Evolutionary conservation across 768 basidiomycete genomes (phyloP).

Genomic region (Lentinula sp.): DNA sequence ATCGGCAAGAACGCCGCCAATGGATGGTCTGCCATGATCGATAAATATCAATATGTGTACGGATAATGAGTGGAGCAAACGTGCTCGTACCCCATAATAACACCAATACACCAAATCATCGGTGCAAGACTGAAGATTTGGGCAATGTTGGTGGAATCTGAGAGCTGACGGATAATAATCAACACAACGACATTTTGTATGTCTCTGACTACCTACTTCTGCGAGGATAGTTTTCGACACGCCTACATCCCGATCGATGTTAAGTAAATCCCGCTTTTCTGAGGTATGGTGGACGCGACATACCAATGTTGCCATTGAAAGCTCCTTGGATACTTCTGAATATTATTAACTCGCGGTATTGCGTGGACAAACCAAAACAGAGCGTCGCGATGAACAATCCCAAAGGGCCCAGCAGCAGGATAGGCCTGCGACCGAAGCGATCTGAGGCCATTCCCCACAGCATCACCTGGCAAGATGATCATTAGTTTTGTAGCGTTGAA

Average conservation of each 20-base stretch:
- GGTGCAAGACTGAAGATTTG: conserved; percentile 21
- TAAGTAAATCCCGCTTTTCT: background rate
- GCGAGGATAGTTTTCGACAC: background rate
- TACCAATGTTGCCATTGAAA: conserved; percentile 27
- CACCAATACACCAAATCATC: conserved; percentile 22
- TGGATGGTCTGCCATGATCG: conserved; percentile 14
- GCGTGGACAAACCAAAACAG: conserved; percentile 23
- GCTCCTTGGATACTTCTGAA: conserved; percentile 21
- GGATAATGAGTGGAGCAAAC: background rate
- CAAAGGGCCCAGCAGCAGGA: conserved; percentile 22
- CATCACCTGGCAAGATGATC: conserved; percentile 13
- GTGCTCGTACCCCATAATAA: conserved; percentile 16
- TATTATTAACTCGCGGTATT: conserved; percentile 17
- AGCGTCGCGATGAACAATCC: conserved; percentile 21
- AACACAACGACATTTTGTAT: background rate
- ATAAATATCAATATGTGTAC: background rate
- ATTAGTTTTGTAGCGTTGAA: conserved; percentile 12
- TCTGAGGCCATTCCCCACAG: conserved; percentile 25
- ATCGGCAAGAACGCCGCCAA: conserved; percentile 25
- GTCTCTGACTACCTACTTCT: background rate
- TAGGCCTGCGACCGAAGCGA: conserved; percentile 21
- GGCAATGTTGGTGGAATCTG: conserved; percentile 20
- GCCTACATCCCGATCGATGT: background rate
- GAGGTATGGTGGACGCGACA: conserved; percentile 17
- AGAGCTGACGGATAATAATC: conserved; percentile 13